Conservation (phyloP, 495 filamentous ascomycete species). For the Xylaria bambusicola region DNA sequence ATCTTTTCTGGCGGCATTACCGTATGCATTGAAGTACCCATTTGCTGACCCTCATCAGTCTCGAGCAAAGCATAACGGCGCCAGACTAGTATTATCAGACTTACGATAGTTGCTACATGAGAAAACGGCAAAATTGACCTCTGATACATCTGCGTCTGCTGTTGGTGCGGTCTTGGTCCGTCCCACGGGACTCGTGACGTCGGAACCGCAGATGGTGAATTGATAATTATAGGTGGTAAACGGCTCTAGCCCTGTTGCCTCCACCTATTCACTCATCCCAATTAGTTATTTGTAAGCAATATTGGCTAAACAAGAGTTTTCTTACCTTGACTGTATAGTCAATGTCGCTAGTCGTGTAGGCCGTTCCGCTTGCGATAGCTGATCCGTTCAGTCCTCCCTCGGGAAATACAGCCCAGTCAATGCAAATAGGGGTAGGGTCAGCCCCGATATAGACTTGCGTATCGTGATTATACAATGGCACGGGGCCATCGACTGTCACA, state of each 20-base stretch:
- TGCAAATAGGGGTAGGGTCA: constrained; percentile 60
- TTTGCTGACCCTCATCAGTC: constrained; percentile 31
- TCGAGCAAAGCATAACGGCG: neutral
- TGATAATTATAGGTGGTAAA: constrained; percentile 65
- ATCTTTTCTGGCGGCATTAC: constrained; percentile 66
- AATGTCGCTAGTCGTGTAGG: constrained; percentile 65
- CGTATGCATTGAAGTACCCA: constrained; percentile 64
- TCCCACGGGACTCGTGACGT: constrained; percentile 48
- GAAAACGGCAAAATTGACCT: constrained; percentile 56
- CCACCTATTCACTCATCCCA: constrained; percentile 44
- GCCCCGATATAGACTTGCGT: constrained; percentile 51
- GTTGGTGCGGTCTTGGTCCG: constrained; percentile 57
- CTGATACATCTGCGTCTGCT: constrained; percentile 39
- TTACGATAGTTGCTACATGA: constrained; percentile 59
- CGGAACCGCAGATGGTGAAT: constrained; percentile 55
- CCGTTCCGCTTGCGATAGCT: constrained; percentile 37
- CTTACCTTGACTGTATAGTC: constrained; percentile 68
- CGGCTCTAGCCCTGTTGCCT: constrained; percentile 58
- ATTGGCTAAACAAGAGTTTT: neutral
- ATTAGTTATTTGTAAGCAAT: neutral
- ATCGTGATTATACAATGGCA: constrained; percentile 58
- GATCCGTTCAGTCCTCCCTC: constrained; percentile 34
- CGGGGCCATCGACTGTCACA: constrained; percentile 54
- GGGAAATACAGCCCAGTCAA: constrained; percentile 51
- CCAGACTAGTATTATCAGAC: constrained; percentile 19